Conservation (phyloP, 805 yeast genomes). For the Saccharomyces jurei region DNA sequence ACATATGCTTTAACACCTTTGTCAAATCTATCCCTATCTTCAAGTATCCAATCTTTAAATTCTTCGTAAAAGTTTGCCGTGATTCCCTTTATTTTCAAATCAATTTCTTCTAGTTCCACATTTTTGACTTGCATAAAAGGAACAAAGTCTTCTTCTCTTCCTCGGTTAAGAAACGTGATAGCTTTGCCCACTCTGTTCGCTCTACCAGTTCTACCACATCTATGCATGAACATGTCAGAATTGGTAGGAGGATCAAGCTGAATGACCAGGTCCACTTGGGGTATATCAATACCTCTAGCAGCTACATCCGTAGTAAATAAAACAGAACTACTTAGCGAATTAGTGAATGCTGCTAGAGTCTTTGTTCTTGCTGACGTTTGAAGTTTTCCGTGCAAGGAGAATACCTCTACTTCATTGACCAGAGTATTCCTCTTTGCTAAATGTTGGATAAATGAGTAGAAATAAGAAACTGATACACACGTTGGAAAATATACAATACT, state of each 20-base stretch:
- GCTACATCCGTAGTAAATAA: conserved; percentile 96
- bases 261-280: conserved; percentile 88
- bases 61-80: conserved; percentile 17
- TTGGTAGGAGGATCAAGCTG: conserved; percentile 94
- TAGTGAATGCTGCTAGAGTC: conserved; percentile 56
- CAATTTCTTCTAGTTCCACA: conserved; percentile 41
- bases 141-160: conserved; percentile 74
- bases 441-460: conserved; percentile 47
- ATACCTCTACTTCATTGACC: conserved; percentile 35
- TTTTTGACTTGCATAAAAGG: conserved; percentile 71
- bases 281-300: conserved; percentile 92
- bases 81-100: conserved; percentile 8
- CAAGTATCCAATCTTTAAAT: conserved; percentile 49
- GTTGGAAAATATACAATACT: conserved; percentile 91
- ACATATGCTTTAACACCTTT: conserved; percentile 72
- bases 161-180: conserved; percentile 59
- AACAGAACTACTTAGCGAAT: conserved; percentile 43
- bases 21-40: conserved; percentile 78
- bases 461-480: conserved; percentile 73
- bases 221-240: conserved; percentile 82
- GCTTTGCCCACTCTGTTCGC: conserved; percentile 83
- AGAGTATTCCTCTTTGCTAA: conserved; percentile 28
- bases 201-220: conserved; percentile 93
- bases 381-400: conserved; percentile 85
- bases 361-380: conserved; percentile 71